Base-by-base conservation (phyloP, 768 basidiomycete genomes). In the Mycena venus region DNA sequence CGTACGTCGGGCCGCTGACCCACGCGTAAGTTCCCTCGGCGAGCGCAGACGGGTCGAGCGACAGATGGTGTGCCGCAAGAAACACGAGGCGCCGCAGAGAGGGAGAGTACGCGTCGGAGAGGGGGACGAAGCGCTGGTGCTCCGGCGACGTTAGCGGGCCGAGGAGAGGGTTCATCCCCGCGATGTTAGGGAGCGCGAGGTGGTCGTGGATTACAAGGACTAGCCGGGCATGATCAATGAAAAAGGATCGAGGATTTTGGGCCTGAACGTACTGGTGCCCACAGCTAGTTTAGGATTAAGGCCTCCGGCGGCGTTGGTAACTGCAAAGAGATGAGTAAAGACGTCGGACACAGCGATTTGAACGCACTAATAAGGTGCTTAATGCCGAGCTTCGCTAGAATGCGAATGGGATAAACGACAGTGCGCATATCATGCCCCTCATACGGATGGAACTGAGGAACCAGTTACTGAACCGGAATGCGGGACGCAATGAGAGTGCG, bases 1-100 rank as follows among this genome's bases (percentile, higher is more conserved):
- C 96, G 80, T 97, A 97, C 10, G 95, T 94, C 17, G 96, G 96
- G 0, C 96, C 96, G 34, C 91, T 89, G 56, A 97, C 96, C 94
- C 95, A 97, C 1, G 95, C 95, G 77, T 97, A 97, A 2, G 90
- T 91, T 0, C 96, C 96, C 80, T 97, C 96, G 3, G 90, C 90
- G 15, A 97, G 85, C 3, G 92, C 91, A 31, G 85, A 84, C 4
- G 84, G 82, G 5, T 84, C 82, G 9, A 96, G 81, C 2, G 85
- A 82, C 40, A 97, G 89, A 27, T 89, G 80, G 76, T 93, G 88
- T 0, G 95, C 90, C 0, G 95, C 92, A 23, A 90, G 87, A 83
- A 96, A 97, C 0, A 90, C 90, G 15, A 92, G 84, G 4, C 91
- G 90, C n/a, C 95, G 91, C 23, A 97, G 86, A 3, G 84, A 78